A percentile compares a stretch with the other conserved stretches of the same genome.
These are phyloP conservation scores for Barnettozyma populi DNA, from an alignment of 805 yeast species.

Conservation along the genomic window DNA sequence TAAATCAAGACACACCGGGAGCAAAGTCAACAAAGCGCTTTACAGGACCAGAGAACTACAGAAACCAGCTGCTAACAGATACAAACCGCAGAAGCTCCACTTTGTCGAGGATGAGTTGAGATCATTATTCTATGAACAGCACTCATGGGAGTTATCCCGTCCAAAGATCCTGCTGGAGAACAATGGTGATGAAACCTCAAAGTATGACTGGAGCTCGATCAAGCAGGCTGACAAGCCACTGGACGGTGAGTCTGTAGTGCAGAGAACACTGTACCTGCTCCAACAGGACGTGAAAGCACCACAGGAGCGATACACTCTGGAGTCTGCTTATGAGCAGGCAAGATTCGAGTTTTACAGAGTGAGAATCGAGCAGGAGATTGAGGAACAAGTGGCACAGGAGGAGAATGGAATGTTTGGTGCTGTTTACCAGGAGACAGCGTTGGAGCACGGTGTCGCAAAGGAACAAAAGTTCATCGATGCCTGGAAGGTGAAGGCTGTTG, in stretches of 20 bases:
- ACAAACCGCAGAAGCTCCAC: slow-evolving; percentile 20
- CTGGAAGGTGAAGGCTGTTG: slow-evolving; percentile 70
- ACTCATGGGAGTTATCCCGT: slow-evolving; percentile 96
- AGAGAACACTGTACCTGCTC: slow-evolving; percentile 57
- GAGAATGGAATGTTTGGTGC: slow-evolving; percentile 86
- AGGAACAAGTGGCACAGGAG: slow-evolving; percentile 66
- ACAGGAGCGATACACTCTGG: slow-evolving; percentile 23
- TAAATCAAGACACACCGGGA: slow-evolving; percentile 5
- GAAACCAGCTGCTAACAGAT: slow-evolving; percentile 10
- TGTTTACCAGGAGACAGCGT: slow-evolving; percentile 51
- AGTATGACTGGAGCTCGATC: slow-evolving; percentile 73
- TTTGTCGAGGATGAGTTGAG: slow-evolving; percentile 71
- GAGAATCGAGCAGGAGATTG: slow-evolving; percentile 79
- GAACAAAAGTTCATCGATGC: slow-evolving; percentile 68
- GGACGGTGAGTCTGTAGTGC: slow-evolving; percentile 88
- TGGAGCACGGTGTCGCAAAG: slow-evolving; percentile 61
- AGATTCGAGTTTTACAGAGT: slow-evolving; percentile 83
- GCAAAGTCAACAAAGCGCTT: slow-evolving; percentile 12
- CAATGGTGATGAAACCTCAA: slow-evolving; percentile 46
- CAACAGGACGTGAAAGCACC: slow-evolving; percentile 23
- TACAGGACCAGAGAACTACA: slow-evolving; percentile 29
- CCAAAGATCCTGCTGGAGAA: slow-evolving; percentile 82
- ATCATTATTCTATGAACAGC: slow-evolving; percentile 78
- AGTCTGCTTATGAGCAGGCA: slow-evolving; percentile 78
- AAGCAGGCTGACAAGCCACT: slow-evolving; percentile 67